phyloP scores from a whole-genome alignment of 208 protist species.

The Trypanosoma platydactyli region DNA sequence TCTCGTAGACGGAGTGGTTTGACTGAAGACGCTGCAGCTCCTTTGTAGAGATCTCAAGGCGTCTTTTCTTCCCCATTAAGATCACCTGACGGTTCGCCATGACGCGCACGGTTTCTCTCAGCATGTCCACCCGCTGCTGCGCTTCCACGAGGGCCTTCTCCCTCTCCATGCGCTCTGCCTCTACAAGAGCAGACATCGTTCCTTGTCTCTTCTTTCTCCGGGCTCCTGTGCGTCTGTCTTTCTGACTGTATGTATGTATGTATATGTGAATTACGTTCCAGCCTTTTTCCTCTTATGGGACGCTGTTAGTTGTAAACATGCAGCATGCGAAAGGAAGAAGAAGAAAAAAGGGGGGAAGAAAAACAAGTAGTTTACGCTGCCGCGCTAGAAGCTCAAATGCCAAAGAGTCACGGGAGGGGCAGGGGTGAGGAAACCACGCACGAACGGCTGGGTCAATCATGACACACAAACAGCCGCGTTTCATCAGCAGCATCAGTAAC shows the following conservation, averaged over 20 bases:
- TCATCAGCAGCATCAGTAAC: no score
- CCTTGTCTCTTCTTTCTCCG: not conserved
- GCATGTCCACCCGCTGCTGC: constrained; percentile 78
- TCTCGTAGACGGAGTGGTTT: constrained; percentile 77
- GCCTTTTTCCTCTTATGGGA: no score
- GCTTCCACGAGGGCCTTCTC: constrained; percentile 82
- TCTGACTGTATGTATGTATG: not conserved
- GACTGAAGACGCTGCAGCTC: constrained; percentile 73
- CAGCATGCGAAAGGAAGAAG: not conserved
- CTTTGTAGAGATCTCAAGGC: constrained; percentile 71
- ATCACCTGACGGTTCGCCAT: constrained; percentile 82
- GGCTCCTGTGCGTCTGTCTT: constrained; percentile 1
- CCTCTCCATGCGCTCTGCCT: constrained; percentile 90
- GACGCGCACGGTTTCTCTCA: constrained; percentile 73
- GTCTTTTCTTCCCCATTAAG: constrained; percentile 60
- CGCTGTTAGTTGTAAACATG: no score
- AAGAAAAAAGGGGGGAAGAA: not conserved
- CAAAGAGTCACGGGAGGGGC: no score
- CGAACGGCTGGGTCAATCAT: no score
- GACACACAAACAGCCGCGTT: no score
- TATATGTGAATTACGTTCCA: not conserved
- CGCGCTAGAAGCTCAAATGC: no score
- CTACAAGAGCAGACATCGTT: constrained; percentile 51
- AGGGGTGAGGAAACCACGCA: no score
- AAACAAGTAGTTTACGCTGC: not conserved